Evolutionary conservation across 192 early-diverging fungal species (phyloP).

Genomic region (Coemansia sp.): DNA sequence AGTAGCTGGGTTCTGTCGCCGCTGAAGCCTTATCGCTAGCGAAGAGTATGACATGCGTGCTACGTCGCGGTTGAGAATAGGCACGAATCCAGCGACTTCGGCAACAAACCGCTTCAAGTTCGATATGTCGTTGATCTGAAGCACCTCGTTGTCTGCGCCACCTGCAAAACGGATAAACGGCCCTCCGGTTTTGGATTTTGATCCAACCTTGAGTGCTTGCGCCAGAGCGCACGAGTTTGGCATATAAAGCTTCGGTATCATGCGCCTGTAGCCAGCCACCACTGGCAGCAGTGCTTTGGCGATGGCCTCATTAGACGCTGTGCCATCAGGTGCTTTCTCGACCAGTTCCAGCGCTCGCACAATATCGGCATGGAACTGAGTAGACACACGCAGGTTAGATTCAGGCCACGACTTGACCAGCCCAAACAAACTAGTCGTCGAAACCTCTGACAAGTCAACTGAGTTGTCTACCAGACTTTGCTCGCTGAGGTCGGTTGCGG

Average conservation of each 20-base stretch:
- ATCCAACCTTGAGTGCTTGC: neutral
- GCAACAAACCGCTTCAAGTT: neutral
- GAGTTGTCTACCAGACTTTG: neutral
- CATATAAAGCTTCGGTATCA: neutral
- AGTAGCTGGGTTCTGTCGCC: neutral
- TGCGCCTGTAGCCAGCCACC: conserved; percentile 7
- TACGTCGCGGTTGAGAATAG: conserved; percentile 27
- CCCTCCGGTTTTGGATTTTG: neutral
- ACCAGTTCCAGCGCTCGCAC: neutral
- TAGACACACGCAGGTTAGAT: neutral
- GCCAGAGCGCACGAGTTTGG: neutral
- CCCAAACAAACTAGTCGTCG: neutral
- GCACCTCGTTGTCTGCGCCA: neutral
- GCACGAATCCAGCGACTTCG: conserved; percentile 6
- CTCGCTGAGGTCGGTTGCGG: neutral
- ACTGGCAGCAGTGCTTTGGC: conserved; percentile 21
- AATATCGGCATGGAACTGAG: conserved; percentile 12
- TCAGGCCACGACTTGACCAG: conserved; percentile 4
- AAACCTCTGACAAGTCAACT: conserved; percentile 1
- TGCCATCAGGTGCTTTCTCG: neutral
- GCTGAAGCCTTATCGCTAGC: neutral
- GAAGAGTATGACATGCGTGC: conserved; percentile 1
- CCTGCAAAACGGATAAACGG: neutral
- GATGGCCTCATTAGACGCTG: neutral
- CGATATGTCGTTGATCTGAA: neutral